Base-by-base conservation (phyloP, 2,329 filamentous ascomycete genomes). In the Xylariaceae sp. region DNA sequence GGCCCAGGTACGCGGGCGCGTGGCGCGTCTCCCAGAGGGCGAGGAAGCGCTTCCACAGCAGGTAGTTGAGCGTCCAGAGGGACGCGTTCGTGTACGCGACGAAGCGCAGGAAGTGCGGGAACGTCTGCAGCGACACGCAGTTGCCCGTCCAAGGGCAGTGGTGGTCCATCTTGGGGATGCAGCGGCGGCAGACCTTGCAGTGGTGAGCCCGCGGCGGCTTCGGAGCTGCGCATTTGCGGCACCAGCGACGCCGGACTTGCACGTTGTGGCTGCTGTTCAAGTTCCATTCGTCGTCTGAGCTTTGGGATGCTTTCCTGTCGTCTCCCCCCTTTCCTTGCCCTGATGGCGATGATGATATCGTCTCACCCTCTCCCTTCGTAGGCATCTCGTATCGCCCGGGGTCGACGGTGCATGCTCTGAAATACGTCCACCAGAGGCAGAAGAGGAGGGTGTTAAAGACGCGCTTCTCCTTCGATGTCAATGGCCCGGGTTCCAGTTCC, bases 71-170 rank as follows among this genome's bases (percentile, higher is more conserved):
- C 38, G 63, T 60, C 64, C 80, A 80, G 50, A 87, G 78, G 2
- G 82, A 69, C 11, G 73, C 43, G 53, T 83, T 83, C 17, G 83
- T 71, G 58, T 79, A 89, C 47, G 78, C 58, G 30, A 92, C 69
- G 65, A 92, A 90, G 52, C 86, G 84, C 32, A 88, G 48, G 62
- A 92, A 92, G 64, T 90, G 82, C 6, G 87, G 86, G 53, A 88
- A 85, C 1, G 84, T 89, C 44, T 80, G 81, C 60, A 88, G 76
- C 9, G 84, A 88, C 37, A 92, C 84, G 66, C 87, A 94, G 63
- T 89, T 90, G 44, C 66, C 69, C 3, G 85, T 90, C 86, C 86
- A 92, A 3, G 86, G 85, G 57, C 86, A 92, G 65, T 94, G 85
- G 64, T 88, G 84, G 64, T 89, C 85, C 85, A 89, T 89, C 63